Percentiles rank a stretch among this genome's conserved stretches.
Evolutionary conservation across 2,329 filamentous ascomycete genomes (phyloP).

Genomic region (Aspergillus tubingensis): DNA sequence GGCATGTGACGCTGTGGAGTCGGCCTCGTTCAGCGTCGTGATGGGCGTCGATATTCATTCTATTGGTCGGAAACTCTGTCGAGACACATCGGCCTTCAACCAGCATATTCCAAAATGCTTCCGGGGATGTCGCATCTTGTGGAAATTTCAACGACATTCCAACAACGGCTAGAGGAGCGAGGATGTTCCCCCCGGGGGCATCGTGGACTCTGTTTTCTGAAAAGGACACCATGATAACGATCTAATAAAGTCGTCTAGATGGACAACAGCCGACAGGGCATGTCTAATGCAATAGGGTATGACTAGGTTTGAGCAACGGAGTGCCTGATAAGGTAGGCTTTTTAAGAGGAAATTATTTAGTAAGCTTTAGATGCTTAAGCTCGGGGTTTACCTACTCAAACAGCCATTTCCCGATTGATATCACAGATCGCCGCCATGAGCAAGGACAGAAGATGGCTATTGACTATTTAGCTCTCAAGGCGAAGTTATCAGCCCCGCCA

Average conservation of each 20-base stretch:
- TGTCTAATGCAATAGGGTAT: background rate
- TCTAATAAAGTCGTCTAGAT: background rate
- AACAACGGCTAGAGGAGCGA: conserved; percentile 24
- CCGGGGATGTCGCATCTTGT: conserved; percentile 19
- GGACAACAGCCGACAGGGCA: background rate
- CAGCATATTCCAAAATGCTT: conserved; percentile 27
- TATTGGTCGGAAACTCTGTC: conserved; percentile 25
- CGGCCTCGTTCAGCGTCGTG: conserved; percentile 24
- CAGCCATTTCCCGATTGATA: background rate
- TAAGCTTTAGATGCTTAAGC: background rate
- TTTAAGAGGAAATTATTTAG: background rate
- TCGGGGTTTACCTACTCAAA: background rate
- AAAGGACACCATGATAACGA: background rate
- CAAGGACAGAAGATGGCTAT: background rate
- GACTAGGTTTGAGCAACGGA: too few species aligned
- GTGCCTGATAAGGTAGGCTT: background rate
- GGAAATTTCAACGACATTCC: conserved; percentile 26
- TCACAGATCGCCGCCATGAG: background rate
- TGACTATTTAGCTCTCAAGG: too few species aligned
- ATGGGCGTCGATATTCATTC: conserved; percentile 28
- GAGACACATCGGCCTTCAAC: conserved; percentile 20
- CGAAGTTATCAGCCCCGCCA: background rate
- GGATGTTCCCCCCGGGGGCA: background rate
- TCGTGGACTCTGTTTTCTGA: background rate
- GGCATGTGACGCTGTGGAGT: conserved; percentile 12